A percentile compares a stretch with the other conserved stretches of the same genome.
phyloP scores from a whole-genome alignment of 164 flowering plant genomes.

The Vitis cinerea region DNA sequence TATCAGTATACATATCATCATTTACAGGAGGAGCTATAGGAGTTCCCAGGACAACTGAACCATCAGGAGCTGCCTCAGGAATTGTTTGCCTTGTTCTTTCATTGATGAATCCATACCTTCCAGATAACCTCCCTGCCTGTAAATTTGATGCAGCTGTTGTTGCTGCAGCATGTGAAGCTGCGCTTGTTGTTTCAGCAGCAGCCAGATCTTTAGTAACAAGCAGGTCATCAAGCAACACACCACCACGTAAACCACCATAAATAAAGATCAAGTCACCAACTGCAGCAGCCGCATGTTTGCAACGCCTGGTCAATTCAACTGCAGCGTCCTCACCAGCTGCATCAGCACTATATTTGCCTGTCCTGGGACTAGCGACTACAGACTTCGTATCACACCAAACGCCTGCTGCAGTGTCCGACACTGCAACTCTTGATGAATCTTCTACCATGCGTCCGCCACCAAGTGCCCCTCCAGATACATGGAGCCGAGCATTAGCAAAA shows the following conservation, averaged over 20 bases:
- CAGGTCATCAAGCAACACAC: conserved; percentile 92
- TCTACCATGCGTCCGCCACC: conserved; percentile 99
- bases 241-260: conserved; percentile 99
- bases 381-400: conserved; percentile 99
- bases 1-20: conserved; percentile 92
- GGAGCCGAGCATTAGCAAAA: conserved; percentile 97
- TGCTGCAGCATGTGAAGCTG: conserved; percentile 97
- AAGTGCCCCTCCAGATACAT: conserved; percentile 99
- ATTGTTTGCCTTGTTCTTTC: conserved; percentile 56
- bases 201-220: conserved; percentile 96
- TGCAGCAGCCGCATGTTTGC: conserved; percentile 98
- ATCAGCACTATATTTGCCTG: conserved; percentile 96
- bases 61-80: conserved; percentile 69
- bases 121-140: conserved; percentile 59
- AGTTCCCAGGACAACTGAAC: conserved; percentile 84
- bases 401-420: conserved; percentile 99
- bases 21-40: conserved; percentile 97
- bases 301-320: conserved; percentile 94
- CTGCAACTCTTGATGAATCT: conserved; percentile 27
- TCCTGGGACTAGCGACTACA: conserved; percentile 93
- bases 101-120: conserved; percentile 69
- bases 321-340: conserved; percentile 99
- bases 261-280: conserved; percentile 91
- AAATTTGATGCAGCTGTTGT: conserved; percentile 73
- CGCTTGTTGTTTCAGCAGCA: conserved; percentile 92